These are phyloP conservation scores for Phylloporus sp. DNA, from an alignment of 768 basidiomycete genomes.

Conservation along the genomic window DNA sequence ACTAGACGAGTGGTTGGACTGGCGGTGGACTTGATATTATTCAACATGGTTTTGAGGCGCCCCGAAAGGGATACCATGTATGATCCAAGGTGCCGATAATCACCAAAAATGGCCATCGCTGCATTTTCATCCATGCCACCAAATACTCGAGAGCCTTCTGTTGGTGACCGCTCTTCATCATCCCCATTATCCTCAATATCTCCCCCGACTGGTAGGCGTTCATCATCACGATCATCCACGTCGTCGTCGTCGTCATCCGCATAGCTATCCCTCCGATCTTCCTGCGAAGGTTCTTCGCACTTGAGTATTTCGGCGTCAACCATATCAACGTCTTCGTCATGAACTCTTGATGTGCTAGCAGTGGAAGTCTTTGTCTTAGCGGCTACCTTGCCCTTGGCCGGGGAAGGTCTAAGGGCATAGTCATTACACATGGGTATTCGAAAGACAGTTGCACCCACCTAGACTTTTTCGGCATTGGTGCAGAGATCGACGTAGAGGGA, in stretches of 20 bases:
- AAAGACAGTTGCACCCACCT: constrained; percentile 38
- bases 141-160: constrained; percentile 36
- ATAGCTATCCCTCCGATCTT: constrained; percentile 41
- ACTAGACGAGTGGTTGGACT: constrained; percentile 82
- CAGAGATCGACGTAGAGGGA: constrained; percentile 36
- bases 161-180: constrained; percentile 33
- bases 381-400: constrained; percentile 55
- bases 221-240: constrained; percentile 47
- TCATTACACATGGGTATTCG: constrained; percentile 9
- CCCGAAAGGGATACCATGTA: constrained; percentile 87
- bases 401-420: constrained; percentile 37
- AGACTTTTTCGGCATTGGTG: constrained; percentile 72
- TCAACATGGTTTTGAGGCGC: constrained; percentile 86
- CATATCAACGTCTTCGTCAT: constrained; percentile 77
- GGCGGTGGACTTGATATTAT: constrained; percentile 79
- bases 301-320: constrained; percentile 53
- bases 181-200: constrained; percentile 43
- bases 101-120: constrained; percentile 78
- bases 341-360: constrained; percentile 58
- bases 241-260: constrained; percentile 38
- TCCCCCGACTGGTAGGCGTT: constrained; percentile 41
- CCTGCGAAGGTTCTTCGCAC: constrained; percentile 40
- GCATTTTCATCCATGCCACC: constrained; percentile 62
- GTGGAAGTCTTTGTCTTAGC: constrained; percentile 52
- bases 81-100: constrained; percentile 85